Base-by-base conservation (phyloP, 495 filamentous ascomycete genomes). In the Aspergillus asperescens region DNA sequence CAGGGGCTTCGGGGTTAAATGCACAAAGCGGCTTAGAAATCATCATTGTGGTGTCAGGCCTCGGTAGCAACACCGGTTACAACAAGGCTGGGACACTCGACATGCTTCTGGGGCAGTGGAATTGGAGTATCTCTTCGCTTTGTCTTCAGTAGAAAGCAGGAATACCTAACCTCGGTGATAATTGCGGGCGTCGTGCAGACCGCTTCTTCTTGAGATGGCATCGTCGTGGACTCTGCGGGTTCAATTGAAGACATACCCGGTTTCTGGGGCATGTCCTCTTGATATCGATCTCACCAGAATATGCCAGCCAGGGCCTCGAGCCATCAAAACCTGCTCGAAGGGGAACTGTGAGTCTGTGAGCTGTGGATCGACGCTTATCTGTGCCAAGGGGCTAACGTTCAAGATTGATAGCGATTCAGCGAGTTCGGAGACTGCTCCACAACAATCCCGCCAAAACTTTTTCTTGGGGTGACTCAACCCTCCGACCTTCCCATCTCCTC, bases 381-480 rank as follows among this genome's bases (percentile, higher is more conserved):
- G 32, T 19, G 29, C 50, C 46, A 49, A 32, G 42, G 25, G 3
- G 42, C 42, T 32, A 45, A 45, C n/a, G n/a, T n/a, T n/a, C n/a
- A n/a, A 35, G 32, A 15, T 15, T 15, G 13, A 15, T 15, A 35
- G 32, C 32, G 13, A 35, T 28, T 28, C 25, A 23, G 22, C 32
- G 31, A 15, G 19, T 15, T 39, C 32, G 42, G 43, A 46, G 41
- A 29, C 7, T 16, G 32, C 42, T 27, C 50, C 42, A 23, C 34
- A 32, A 38, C 48, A 7, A 38, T 52, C 50, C 42, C 50, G 40
- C 51, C 51, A 54, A 47, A 54, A 38, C 38, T 55, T 55, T 58
- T 65, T 62, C 55, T 54, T 57, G 49, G 41, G 48, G 54, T 69
- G 66, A 69, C 62, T 69, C 66, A 69, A 65, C 24, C 41, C 35